Conservation (phyloP, 768 basidiomycete genomes). For the Tylopilus plumbeoviolaceoides region DNA sequence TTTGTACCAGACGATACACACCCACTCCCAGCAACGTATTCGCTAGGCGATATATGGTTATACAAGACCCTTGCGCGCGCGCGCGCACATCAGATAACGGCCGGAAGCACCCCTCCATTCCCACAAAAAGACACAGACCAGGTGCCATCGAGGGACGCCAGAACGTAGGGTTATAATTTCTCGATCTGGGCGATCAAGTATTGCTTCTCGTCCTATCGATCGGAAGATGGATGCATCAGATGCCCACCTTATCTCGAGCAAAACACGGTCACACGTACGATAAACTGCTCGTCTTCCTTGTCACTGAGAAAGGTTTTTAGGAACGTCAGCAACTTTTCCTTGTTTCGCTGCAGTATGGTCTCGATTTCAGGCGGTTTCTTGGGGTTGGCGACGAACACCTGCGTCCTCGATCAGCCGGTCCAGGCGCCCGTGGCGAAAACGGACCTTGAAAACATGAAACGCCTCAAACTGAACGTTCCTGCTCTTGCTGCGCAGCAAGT, state of each 20-base stretch:
- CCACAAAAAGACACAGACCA: background rate
- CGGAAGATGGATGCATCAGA: background rate
- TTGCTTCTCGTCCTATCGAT: slow-evolving; percentile 79
- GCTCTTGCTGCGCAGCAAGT: slow-evolving; percentile 94
- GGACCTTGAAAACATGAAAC: slow-evolving; percentile 98
- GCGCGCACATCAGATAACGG: background rate
- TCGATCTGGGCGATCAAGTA: slow-evolving; percentile 92
- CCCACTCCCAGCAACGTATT: too few species aligned
- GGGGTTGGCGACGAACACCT: slow-evolving; percentile 99
- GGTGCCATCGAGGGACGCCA: too few species aligned
- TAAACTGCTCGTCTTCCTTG: slow-evolving; percentile 98
- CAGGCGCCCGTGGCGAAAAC: slow-evolving; percentile 11
- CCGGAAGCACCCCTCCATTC: too few species aligned
- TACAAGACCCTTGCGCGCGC: background rate
- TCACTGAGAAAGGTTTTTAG: slow-evolving; percentile 95
- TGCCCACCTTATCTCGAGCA: background rate
- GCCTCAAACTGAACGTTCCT: slow-evolving; percentile 99
- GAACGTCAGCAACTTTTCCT: slow-evolving; percentile 89
- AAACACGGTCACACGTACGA: slow-evolving; percentile 40
- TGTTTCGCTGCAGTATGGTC: slow-evolving; percentile 82
- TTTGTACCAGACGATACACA: background rate
- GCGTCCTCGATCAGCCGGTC: background rate
- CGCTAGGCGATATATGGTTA: background rate
- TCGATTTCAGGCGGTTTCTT: slow-evolving; percentile 98
- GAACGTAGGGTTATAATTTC: slow-evolving; percentile 36